phyloP scores from a whole-genome alignment of 129 eudicot species.

The Chrysanthemum lavandulifolium region DNA sequence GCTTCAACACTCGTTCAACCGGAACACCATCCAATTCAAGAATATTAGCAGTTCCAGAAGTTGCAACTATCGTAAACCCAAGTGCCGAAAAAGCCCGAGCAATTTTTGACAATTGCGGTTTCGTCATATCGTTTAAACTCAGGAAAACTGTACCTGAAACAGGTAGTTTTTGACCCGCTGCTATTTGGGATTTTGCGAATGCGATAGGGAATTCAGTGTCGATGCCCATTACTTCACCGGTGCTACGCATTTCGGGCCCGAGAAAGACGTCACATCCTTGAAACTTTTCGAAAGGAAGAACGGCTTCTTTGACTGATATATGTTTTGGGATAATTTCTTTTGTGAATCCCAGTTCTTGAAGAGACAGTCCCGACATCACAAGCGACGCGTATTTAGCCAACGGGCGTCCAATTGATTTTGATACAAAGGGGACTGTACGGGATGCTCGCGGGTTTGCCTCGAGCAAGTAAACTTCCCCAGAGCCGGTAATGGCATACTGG shows the following conservation, averaged over 20 bases:
- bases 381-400: constrained; percentile 93
- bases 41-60: constrained; percentile 83
- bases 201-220: constrained; percentile 66
- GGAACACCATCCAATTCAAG: constrained; percentile 84
- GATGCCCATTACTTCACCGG: constrained; percentile 95
- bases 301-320: constrained; percentile 90
- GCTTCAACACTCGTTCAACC: constrained; percentile 78
- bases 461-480: constrained; percentile 81
- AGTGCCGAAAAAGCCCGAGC: constrained; percentile 67
- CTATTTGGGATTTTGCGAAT: constrained; percentile 88
- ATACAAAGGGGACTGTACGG: constrained; percentile 93
- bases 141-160: constrained; percentile 74
- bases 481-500: constrained; percentile 76
- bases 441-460: constrained; percentile 98
- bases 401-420: constrained; percentile 95
- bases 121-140: constrained; percentile 82
- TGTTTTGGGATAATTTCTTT: constrained; percentile 75
- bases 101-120: constrained; percentile 62
- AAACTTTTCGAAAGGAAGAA: constrained; percentile 89
- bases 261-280: constrained; percentile 89
- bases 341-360: constrained; percentile 61
- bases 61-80: constrained; percentile 68
- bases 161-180: constrained; percentile 91
- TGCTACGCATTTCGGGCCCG: constrained; percentile 99
- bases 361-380: constrained; percentile 93